Evolutionary conservation across 768 basidiomycete genomes (phyloP), one percentile per base, ranked within the genome.

Genomic region (Cystobasidium onofrii): DNA sequence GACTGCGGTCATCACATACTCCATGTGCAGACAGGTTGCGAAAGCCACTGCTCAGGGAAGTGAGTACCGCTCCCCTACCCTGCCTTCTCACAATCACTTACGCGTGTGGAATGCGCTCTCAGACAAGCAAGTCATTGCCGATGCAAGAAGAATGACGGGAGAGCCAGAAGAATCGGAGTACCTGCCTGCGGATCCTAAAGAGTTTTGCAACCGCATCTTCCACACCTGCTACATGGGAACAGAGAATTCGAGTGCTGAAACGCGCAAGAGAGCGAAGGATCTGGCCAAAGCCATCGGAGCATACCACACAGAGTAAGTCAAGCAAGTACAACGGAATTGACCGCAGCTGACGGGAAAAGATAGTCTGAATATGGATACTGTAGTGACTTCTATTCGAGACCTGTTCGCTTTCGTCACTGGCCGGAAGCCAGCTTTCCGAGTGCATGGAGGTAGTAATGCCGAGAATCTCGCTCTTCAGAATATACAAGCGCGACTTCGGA

Each of bases 191-290:
- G 93, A 99, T 80, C 87, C 94, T 0, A 86, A 85, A 57, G 96
- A 98, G 79, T 92, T 97, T 77, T 87, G 87, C 31, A 84, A 84
- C 66, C 85, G 92, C 29, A 88, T 98, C 67, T 95, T 99, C 84
- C 94, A 98, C 81, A 95, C 94, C 0, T 96, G 92, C 81, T 99
- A 95, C 82, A 98, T 99, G 96, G 95, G 95, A 4, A 99, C 96
- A 0, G 91, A 93, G 81, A 94, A 98, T 80, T 97, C 95, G 7
- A 91, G 89, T 74, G 81, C 81, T 0, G 96, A 96, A 78, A 98
- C 96, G 7, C 84, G 92, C 13, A 82, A 84, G 75, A 84, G 96
- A 39, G 96, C 96, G 0, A 94, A 91, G 80, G 87, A 89, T 54
- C 86, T 99, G 1, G 87, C 90, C 6, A 85, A 88, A 44, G 89